Evolutionary conservation across 345 rosid genomes (phyloP), one percentile per base, ranked within the genome.

Genomic region (Ricinus communis): DNA sequence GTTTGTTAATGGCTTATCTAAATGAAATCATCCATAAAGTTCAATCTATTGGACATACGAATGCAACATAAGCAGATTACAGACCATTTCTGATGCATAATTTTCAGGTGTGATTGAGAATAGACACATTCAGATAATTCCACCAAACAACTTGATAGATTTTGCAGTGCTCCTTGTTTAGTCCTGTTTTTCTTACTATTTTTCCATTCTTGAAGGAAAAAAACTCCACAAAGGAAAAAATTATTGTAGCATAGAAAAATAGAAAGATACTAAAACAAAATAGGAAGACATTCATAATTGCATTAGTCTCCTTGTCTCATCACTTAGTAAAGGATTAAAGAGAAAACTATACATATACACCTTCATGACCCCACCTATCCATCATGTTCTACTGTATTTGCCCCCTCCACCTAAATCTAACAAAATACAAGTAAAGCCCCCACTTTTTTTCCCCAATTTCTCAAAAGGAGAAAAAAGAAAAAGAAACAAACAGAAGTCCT

Each of bases 341-440:
- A 18, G 12, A 46, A 47, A 53, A 69, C 81, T 85, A 83, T 82
- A 79, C 85, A 87, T 84, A 81, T 80, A 69, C 75, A 82, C 69
- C 84, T 79, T 86, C 78, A 59, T 54, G 66, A 66, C 70, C 75
- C 84, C 82, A 70, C 74, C 81, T 60, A 69, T 70, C 62, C 85
- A 56, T 67, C 68, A 74, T 57, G 70, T 77, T 73, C 62, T 82
- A 74, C 24, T 67, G 70, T 81, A 77, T 38, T 80, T 65, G 43
- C 75, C 87, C 79, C 77, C 75, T 45, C 82, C 87, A 59, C 69
- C 85, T 82, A 81, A 62, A 72, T 62, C 76, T 76, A 77, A 73
- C 72, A 77, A 61, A 61, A 72, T 65, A 70, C 66, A 79, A 62
- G 47, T 51, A 52, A 72, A 76, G 8, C 66, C 22, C 80, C 71